These are phyloP conservation scores for Emmonsiellopsis sp. DNA, from an alignment of 2,329 filamentous ascomycete genomes.

Conservation along the genomic window DNA sequence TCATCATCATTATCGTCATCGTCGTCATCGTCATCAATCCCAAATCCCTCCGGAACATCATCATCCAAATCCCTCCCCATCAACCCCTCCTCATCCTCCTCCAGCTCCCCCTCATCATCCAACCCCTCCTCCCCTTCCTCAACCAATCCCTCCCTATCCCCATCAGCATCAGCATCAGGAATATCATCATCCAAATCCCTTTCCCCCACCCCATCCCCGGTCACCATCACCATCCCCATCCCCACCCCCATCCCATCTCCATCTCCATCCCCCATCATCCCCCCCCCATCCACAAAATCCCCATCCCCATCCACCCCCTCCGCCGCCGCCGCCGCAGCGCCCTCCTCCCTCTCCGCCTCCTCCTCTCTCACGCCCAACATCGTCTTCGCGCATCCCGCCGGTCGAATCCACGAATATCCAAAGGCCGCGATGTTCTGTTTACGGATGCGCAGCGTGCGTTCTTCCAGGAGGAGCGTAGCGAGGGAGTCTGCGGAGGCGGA, in stretches of 20 bases:
- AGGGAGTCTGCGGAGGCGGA: constrained; percentile 53
- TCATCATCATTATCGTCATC: constrained; percentile 33
- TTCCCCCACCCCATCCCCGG: constrained; percentile 26
- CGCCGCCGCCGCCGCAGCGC: constrained; percentile 61
- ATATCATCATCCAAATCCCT: constrained; percentile 39
- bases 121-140: constrained; percentile 38
- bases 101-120: constrained; percentile 41
- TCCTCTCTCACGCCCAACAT: constrained; percentile 86
- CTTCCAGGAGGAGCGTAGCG: constrained; percentile 63
- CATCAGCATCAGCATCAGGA: constrained; percentile 27
- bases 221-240: constrained; percentile 38
- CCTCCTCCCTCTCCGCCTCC: constrained; percentile 76
- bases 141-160: constrained; percentile 21
- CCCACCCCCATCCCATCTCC: constrained; percentile 63
- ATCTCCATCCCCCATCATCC: constrained; percentile 30
- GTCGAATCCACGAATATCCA: constrained; percentile 81
- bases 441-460: constrained; percentile 64
- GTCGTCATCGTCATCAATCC: constrained; percentile 26
- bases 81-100: constrained; percentile 40
- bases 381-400: constrained; percentile 80
- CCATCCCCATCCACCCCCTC: constrained; percentile 50
- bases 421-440: constrained; percentile 78
- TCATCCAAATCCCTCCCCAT: constrained; percentile 60
- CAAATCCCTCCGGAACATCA: constrained; percentile 58
- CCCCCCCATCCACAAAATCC: constrained; percentile 29